These are phyloP conservation scores for Coccomyxa sp. DNA, from an alignment of 139 green algal genomes.

Conservation along the genomic window DNA sequence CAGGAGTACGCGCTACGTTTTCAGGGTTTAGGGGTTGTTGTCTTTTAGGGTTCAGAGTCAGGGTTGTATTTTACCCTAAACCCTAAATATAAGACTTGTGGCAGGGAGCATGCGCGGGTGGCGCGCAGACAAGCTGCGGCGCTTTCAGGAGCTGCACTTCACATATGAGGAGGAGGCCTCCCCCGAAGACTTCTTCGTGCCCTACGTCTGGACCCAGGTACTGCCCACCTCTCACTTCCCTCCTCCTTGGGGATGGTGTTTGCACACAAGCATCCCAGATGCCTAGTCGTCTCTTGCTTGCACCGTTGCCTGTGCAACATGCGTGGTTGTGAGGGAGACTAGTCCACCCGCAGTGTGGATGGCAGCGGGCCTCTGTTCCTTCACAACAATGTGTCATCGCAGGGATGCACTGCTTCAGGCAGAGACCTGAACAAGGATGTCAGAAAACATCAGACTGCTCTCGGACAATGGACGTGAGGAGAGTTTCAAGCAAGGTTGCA, in stretches of 20 bases:
- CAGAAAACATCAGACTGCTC: too few species aligned
- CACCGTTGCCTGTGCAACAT: neutral
- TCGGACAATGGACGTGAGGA: too few species aligned
- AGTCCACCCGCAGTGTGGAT: too few species aligned
- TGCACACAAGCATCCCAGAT: neutral
- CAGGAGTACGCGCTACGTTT: neutral
- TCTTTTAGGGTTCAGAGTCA: neutral
- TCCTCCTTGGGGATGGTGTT: neutral
- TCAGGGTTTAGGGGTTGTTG: neutral
- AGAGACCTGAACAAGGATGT: too few species aligned
- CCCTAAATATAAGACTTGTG: too few species aligned
- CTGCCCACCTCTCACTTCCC: conserved; percentile 10
- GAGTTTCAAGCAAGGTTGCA: too few species aligned
- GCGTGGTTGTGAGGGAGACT: too few species aligned
- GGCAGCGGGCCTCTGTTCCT: too few species aligned
- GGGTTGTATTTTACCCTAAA: too few species aligned
- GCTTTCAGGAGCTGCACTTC: conserved; percentile 60
- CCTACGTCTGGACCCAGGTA: conserved; percentile 56
- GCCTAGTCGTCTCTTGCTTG: neutral
- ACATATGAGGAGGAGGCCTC: conserved; percentile 64
- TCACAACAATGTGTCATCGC: too few species aligned
- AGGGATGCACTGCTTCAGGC: too few species aligned
- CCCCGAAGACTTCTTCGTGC: conserved; percentile 73
- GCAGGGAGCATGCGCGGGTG: conserved; percentile 31
- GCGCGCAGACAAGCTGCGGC: conserved; percentile 42